Base-by-base conservation (phyloP, 805 yeast species). In the Lachancea fermentati region DNA sequence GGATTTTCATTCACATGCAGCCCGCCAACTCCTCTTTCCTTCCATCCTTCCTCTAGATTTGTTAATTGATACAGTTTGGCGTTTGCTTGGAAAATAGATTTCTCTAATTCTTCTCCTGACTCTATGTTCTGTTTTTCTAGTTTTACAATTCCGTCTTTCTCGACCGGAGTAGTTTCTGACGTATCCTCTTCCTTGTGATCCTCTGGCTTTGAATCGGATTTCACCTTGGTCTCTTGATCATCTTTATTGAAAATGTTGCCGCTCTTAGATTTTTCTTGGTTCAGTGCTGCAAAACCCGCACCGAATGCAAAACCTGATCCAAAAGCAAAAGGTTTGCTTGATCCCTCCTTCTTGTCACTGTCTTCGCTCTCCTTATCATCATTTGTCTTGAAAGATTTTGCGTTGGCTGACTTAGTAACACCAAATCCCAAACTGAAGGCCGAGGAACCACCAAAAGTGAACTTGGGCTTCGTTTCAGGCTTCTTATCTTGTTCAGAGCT, bases 41-140 rank as follows among this genome's bases (percentile, higher is more conserved):
- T 93, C 98, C 98, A 93, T 2, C 96, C 96, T 13, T 73, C 78
- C 6, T 73, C 59, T 3, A 83, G 69, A 28, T 78, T 73, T 0
- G 80, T 66, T 22, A 89, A 66, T 52, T 85, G 84, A 57, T 89
- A 93, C 19, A 93, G 66, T 55, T 89, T 86, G 3, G 94, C 86
- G 35, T 82, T 79, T 29, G 83, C 73, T 32, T 77, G 76, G 58
- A 76, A 85, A 5, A 81, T 56, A 0, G 84, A 75, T 25, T 68
- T 69, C 58, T 93, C 98, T 41, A 77, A 71, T 60, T 93, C 98
- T 61, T 93, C 98, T 1, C 97, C 98, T 0, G 97, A 87, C 43
- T 78, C 72, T 8, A 80, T 66, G 3, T 73, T 74, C 48, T 76
- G 77, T 51, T 73, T 78, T 36, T 72, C 72, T 33, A 82, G 64